These are phyloP conservation scores for Pythium myriotylum DNA, from an alignment of 352 stramenopile genomes.

Conservation along the genomic window DNA sequence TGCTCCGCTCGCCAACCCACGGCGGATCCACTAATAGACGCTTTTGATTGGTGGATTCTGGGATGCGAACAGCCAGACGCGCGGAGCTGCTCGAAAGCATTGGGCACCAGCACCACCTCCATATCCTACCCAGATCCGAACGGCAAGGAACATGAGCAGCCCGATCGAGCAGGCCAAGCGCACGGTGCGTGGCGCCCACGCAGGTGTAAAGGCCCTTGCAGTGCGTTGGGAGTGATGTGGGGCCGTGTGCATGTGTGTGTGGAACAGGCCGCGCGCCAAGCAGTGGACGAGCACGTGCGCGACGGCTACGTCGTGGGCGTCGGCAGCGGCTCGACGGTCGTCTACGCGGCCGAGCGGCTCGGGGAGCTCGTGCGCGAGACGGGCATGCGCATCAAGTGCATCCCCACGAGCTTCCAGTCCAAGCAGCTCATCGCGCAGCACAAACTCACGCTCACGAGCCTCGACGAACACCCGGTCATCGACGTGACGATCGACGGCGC, in stretches of 20 bases:
- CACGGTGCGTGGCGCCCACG: conserved; percentile 37
- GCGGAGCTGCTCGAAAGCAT: too few relatives aligned
- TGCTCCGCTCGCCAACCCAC: conserved; percentile 9
- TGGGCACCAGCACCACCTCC: conserved; percentile 15
- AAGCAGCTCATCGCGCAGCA: conserved; percentile 92
- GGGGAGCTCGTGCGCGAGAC: conserved; percentile 92
- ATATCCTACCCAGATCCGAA: not conserved
- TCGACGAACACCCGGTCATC: conserved; percentile 87
- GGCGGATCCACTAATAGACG: conserved; percentile 17
- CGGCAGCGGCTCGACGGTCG: conserved; percentile 97
- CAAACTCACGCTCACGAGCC: conserved; percentile 76
- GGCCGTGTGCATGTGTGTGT: conserved; percentile 11
- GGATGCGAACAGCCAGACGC: too few relatives aligned
- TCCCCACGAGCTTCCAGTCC: conserved; percentile 97
- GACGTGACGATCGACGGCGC: conserved; percentile 99
- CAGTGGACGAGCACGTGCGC: conserved; percentile 92
- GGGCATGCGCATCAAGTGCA: conserved; percentile 95
- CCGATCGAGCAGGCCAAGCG: conserved; percentile 77
- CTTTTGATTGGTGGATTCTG: conserved; percentile 22
- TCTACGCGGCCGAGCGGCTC: conserved; percentile 97
- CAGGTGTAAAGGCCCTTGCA: not conserved
- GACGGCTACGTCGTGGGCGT: conserved; percentile 97
- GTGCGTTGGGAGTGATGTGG: not conserved
- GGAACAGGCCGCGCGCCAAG: conserved; percentile 70
- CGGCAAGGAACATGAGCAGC: conserved; percentile 37